These are phyloP conservation scores for Ambrosiella cleistominuta DNA, from an alignment of 2,329 filamentous ascomycete species.

Conservation along the genomic window DNA sequence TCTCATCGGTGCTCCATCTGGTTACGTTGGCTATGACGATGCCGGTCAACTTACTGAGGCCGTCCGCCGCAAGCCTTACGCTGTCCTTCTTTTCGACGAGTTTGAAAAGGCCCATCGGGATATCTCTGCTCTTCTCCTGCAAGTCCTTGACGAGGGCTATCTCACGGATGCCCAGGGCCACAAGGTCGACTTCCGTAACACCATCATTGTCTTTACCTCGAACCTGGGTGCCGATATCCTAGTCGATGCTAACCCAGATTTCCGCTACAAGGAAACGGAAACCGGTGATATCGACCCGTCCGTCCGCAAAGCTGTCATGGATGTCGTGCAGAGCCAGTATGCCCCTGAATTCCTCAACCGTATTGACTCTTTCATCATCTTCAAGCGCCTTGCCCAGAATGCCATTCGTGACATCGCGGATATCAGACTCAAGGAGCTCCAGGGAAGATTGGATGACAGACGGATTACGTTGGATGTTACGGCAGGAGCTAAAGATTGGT, in stretches of 20 bases:
- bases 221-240: constrained; percentile 89
- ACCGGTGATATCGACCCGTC: constrained; percentile 54
- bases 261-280: constrained; percentile 43
- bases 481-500: constrained; percentile 61
- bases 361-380: constrained; percentile 92
- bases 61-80: constrained; percentile 85
- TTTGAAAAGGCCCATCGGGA: constrained; percentile 96
- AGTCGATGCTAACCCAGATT: constrained; percentile 51
- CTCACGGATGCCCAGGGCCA: constrained; percentile 90
- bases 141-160: constrained; percentile 92
- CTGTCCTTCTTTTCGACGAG: constrained; percentile 86
- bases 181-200: constrained; percentile 93
- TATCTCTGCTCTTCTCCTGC: constrained; percentile 77
- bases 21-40: constrained; percentile 93
- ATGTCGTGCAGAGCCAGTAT: constrained; percentile 58
- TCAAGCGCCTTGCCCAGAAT: constrained; percentile 62
- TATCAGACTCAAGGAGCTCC: constrained; percentile 72
- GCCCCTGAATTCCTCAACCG: constrained; percentile 92
- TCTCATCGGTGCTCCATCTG: constrained; percentile 80
- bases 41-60: constrained; percentile 92
- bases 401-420: constrained; percentile 87
- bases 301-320: constrained; percentile 69
- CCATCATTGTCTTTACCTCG: constrained; percentile 87
- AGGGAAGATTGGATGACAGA: constrained; percentile 65
- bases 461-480: constrained; percentile 61